Percentiles rank a stretch among this genome's conserved stretches.
phyloP scores from a whole-genome alignment of 805 yeast species.

The Cyberlindnera amylophila region DNA sequence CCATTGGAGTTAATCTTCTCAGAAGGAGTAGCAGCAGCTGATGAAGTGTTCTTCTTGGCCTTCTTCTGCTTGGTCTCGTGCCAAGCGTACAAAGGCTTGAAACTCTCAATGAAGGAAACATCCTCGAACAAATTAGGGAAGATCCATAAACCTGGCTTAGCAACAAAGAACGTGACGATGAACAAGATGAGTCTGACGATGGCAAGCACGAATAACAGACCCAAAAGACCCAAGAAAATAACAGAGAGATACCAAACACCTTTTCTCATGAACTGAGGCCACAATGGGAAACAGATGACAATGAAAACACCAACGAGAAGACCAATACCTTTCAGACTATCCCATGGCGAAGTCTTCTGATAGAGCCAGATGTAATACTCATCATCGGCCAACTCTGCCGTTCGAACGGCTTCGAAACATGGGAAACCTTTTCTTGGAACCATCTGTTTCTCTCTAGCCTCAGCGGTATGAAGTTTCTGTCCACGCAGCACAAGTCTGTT shows the following conservation, averaged over 20 bases:
- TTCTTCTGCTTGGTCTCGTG: conserved; percentile 30
- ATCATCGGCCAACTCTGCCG: conserved; percentile 59
- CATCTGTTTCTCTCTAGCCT: conserved; percentile 58
- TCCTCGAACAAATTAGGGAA: conserved; percentile 96
- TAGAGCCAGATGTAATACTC: conserved; percentile 84
- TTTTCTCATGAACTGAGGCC: conserved; percentile 87
- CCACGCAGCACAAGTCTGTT: conserved; percentile 74
- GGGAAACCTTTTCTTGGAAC: conserved; percentile 63
- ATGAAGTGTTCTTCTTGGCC: conserved; percentile 18
- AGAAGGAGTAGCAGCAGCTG: conserved; percentile 7
- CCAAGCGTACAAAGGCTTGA: conserved; percentile 72
- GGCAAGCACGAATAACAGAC: conserved; percentile 72
- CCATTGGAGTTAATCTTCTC: background rate
- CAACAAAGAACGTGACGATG: conserved; percentile 49
- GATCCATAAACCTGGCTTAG: conserved; percentile 84
- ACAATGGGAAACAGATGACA: conserved; percentile 80
- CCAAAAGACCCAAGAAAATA: conserved; percentile 68
- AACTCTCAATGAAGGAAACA: conserved; percentile 89
- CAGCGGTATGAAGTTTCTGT: conserved; percentile 63
- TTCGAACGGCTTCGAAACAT: conserved; percentile 48
- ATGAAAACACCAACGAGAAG: conserved; percentile 61
- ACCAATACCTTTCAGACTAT: conserved; percentile 34
- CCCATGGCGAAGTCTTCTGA: conserved; percentile 55
- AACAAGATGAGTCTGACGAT: conserved; percentile 73
- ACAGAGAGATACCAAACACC: conserved; percentile 91